phyloP scores from a whole-genome alignment of 345 rosid genomes.

The Arabidopsis thaliana region DNA sequence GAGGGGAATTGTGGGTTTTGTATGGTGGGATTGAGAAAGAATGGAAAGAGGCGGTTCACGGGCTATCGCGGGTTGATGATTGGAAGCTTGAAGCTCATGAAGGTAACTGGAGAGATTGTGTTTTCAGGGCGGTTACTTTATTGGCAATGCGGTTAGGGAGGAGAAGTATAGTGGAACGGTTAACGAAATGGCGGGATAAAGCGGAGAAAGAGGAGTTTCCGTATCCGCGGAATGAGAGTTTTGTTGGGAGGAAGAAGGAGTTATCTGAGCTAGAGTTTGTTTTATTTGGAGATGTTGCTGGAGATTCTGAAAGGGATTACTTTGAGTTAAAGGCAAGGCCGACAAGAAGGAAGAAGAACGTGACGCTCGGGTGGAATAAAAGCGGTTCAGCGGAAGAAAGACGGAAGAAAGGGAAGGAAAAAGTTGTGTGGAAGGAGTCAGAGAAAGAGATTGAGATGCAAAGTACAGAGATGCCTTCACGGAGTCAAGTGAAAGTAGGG shows the following conservation, averaged over 20 bases:
- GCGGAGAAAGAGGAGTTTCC: slow-evolving; percentile 90
- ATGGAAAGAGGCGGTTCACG: slow-evolving; percentile 87
- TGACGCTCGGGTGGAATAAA: slow-evolving; percentile 76
- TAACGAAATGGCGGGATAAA: slow-evolving; percentile 85
- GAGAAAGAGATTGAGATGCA: slow-evolving; percentile 97
- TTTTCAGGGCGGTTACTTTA: slow-evolving; percentile 68
- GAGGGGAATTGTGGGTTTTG: slow-evolving; percentile 82
- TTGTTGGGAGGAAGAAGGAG: slow-evolving; percentile 91
- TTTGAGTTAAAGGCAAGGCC: slow-evolving; percentile 83
- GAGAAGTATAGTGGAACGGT: slow-evolving; percentile 83
- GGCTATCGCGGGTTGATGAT: slow-evolving; percentile 74
- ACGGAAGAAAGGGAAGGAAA: slow-evolving; percentile 79
- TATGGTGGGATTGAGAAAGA: slow-evolving; percentile 92
- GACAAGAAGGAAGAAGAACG: slow-evolving; percentile 62
- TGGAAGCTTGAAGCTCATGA: slow-evolving; percentile 93
- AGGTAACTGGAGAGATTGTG: slow-evolving; percentile 93
- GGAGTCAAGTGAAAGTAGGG: slow-evolving; percentile 51
- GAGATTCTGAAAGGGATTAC: slow-evolving; percentile 79
- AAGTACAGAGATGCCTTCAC: slow-evolving; percentile 50
- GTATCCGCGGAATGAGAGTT: slow-evolving; percentile 75
- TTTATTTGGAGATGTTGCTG: slow-evolving; percentile 81
- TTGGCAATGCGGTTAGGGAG: slow-evolving; percentile 83
- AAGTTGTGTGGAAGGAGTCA: slow-evolving; percentile 91
- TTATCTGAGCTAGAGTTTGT: slow-evolving; percentile 85
- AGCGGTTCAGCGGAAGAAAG: slow-evolving; percentile 56